Conservation (phyloP, 176 grass and related monocot species). For the Bolboschoenus planiculmis region DNA sequence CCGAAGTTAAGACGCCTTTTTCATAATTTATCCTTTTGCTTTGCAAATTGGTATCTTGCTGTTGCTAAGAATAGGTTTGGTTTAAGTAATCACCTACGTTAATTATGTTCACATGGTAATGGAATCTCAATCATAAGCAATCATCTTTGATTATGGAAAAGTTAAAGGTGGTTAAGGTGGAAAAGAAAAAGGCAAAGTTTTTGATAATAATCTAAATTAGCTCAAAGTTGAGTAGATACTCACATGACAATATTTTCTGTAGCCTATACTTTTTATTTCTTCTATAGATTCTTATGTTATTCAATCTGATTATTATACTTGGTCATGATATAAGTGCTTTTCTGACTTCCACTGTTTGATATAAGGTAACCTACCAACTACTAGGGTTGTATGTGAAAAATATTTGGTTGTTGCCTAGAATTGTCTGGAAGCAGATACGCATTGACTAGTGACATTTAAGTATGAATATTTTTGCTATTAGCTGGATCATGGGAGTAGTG, state of each 20-base stretch:
- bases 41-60: neutral
- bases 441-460: neutral
- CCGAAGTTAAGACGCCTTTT: neutral
- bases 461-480: neutral
- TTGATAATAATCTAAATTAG: constrained; percentile 28
- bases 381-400: neutral
- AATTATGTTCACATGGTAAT: constrained; percentile 30
- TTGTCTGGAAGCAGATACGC: neutral
- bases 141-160: constrained; percentile 38
- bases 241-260: constrained; percentile 18
- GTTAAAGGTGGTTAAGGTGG: constrained; percentile 30
- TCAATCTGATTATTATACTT: neutral
- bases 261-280: constrained; percentile 25
- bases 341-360: constrained; percentile 1
- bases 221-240: constrained; percentile 29
- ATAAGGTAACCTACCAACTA: constrained; percentile 4
- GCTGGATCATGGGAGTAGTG: neutral
- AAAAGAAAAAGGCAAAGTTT: constrained; percentile 23
- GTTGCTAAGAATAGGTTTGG: neutral
- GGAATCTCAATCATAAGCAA: constrained; percentile 36
- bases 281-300: constrained; percentile 35
- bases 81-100: neutral
- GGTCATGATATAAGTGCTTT: neutral
- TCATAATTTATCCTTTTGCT: neutral
- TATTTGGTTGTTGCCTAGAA: neutral